Conservation (phyloP, 1,284 basidiomycete genomes). For the Malassezia equina region DNA sequence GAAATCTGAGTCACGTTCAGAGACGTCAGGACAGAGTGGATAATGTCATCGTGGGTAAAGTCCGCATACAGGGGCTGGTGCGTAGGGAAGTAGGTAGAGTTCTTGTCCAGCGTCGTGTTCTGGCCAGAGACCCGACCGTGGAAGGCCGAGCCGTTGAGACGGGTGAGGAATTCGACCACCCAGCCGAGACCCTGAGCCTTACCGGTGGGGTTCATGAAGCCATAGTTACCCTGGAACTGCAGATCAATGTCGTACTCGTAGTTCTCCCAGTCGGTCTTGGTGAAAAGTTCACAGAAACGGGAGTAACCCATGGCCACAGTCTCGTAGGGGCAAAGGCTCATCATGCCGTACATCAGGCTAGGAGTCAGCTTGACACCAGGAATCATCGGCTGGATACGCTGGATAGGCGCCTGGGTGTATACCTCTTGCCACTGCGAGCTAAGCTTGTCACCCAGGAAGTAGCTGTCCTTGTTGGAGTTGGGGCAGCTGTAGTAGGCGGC, state of each 20-base stretch:
- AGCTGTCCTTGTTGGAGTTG: constrained; percentile 53
- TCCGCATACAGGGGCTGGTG: constrained; percentile 38
- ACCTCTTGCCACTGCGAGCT: constrained; percentile 46
- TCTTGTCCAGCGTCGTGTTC: constrained; percentile 33
- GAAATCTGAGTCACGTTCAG: constrained; percentile 37
- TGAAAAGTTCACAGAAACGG: constrained; percentile 74
- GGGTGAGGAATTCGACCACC: constrained; percentile 49
- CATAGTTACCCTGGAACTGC: constrained; percentile 53
- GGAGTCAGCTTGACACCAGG: constrained; percentile 49
- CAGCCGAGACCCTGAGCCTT: constrained; percentile 74
- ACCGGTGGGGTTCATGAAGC: constrained; percentile 67
- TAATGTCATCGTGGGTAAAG: constrained; percentile 38
- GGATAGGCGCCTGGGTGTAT: constrained; percentile 34
- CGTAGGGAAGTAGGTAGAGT: constrained; percentile 32
- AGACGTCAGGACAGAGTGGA: constrained; percentile 33
- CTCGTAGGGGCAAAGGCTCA: constrained; percentile 48
- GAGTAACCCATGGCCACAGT: constrained; percentile 31
- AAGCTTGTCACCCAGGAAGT: constrained; percentile 51
- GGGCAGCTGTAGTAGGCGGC: constrained; percentile 61
- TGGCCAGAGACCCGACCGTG: constrained; percentile 23
- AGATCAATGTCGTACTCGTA: constrained; percentile 58
- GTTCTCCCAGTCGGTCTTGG: constrained; percentile 74
- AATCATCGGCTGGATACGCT: constrained; percentile 34
- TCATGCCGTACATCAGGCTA: constrained; percentile 38
- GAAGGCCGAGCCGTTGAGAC: constrained; percentile 25